A percentile compares a stretch with the other conserved stretches of the same genome.
Conservation (phyloP, 345 rosid species). For the sweet orange (Citrus sinensis) region DVS_A1.0 CM039165.1:21006001-21006500, state of each 20-base stretch:
- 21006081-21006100: conserved; percentile 37
- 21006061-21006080: conserved; percentile 31
- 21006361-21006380: not conserved
- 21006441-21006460: conserved; percentile 4
- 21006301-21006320: conserved; percentile 30
- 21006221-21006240: conserved; percentile 30
- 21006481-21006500: conserved; percentile 31
- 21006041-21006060: conserved; percentile 26
- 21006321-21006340: conserved; percentile 17
- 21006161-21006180: conserved; percentile 29
- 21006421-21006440: not conserved
- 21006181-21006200: conserved; percentile 2
- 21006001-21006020: conserved; percentile 17
- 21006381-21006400: too few species aligned
- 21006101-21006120: conserved; percentile 34
- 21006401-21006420: not conserved
- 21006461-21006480: conserved; percentile 30
- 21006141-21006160: conserved; percentile 41
- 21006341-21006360: conserved; percentile 32
- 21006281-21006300: conserved; percentile 48
- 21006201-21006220: conserved; percentile 9
- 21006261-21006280: conserved; percentile 46
- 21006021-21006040: conserved; percentile 22
- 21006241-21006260: conserved; percentile 44
- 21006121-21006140: conserved; percentile 37